A percentile compares a stretch with the other conserved stretches of the same genome.
phyloP scores from a whole-genome alignment of 2,329 filamentous ascomycete genomes.

The Moelleriella libera region DNA sequence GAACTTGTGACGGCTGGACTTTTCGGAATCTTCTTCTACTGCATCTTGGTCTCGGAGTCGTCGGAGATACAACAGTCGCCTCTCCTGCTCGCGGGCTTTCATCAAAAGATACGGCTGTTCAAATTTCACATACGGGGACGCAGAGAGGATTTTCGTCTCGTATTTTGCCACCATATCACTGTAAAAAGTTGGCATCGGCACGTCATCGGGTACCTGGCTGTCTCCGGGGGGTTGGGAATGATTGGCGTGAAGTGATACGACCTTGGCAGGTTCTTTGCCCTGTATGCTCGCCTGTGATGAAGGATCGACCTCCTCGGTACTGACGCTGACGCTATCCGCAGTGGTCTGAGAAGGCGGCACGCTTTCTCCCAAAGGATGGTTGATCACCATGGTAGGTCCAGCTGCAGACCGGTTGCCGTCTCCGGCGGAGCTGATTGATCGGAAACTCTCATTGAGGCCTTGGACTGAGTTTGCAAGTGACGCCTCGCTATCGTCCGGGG shows the following conservation, averaged over 20 bases:
- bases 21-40: slow-evolving; percentile 46
- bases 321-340: slow-evolving; percentile 13
- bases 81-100: slow-evolving; percentile 81
- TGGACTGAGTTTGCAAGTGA: slow-evolving; percentile 24
- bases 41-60: slow-evolving; percentile 66
- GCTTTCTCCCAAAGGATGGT: slow-evolving; percentile 22
- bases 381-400: slow-evolving; percentile 16
- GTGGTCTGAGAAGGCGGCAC: slow-evolving; percentile 20
- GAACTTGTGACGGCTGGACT: slow-evolving; percentile 56
- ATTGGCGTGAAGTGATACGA: slow-evolving; percentile 25
- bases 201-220: slow-evolving; percentile 56
- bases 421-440: slow-evolving; percentile 17
- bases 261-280: slow-evolving; percentile 12
- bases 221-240: slow-evolving; percentile 31
- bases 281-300: slow-evolving; percentile 10
- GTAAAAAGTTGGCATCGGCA: slow-evolving; percentile 82
- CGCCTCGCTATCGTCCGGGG: slow-evolving; percentile 47
- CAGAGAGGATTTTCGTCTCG: slow-evolving; percentile 83
- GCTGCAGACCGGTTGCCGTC: slow-evolving; percentile 11
- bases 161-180: slow-evolving; percentile 91
- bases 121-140: slow-evolving; percentile 93
- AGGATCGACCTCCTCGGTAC: slow-evolving; percentile 14
- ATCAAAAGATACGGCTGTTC: slow-evolving; percentile 86
- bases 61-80: slow-evolving; percentile 68
- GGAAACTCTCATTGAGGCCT: slow-evolving; percentile 24